These are phyloP conservation scores for Coffea humblotiana DNA, from an alignment of 305 asterid genomes.

Conservation along the genomic window DNA sequence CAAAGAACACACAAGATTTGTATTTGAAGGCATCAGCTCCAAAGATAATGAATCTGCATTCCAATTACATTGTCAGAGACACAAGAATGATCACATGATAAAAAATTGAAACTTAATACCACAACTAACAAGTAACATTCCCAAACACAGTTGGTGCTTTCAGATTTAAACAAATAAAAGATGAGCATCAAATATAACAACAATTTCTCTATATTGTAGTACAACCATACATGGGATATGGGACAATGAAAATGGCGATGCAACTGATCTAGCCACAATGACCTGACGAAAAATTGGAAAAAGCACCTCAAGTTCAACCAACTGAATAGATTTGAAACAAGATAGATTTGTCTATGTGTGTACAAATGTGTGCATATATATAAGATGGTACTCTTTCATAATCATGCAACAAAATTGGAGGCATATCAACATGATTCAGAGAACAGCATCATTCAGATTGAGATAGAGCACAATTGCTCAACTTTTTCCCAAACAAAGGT, in stretches of 20 bases:
- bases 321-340: background rate
- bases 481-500: background rate
- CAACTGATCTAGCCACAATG: background rate
- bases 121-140: background rate
- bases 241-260: background rate
- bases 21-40: background rate
- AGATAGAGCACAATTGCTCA: too few relatives aligned
- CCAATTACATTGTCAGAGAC: background rate
- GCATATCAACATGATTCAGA: background rate
- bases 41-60: background rate
- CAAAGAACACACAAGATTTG: background rate
- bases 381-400: background rate
- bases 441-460: too few relatives aligned
- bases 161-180: background rate
- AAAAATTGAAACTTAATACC: background rate
- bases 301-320: background rate
- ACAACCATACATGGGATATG: background rate
- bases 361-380: background rate
- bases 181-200: background rate
- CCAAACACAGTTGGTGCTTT: background rate
- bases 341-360: background rate
- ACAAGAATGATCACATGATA: background rate
- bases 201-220: background rate
- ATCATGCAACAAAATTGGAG: background rate
- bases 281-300: background rate